Evolutionary conservation across 2,329 filamentous ascomycete species (phyloP), one percentile per base, ranked within the genome.

Genomic region (Cladorrhinum sp.): DNA sequence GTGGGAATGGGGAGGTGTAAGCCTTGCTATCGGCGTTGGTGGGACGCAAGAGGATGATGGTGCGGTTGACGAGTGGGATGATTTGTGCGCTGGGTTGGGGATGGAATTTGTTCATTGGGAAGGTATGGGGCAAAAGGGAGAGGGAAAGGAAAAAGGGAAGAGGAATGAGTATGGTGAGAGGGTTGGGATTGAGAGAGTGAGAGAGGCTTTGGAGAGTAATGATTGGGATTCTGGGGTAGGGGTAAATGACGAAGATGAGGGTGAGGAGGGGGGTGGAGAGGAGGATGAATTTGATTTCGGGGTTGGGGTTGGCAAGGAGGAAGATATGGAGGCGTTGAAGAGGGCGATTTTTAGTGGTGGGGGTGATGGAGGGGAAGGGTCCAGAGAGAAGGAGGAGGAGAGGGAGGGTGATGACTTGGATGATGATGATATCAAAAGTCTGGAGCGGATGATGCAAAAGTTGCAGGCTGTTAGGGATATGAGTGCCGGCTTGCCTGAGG

Each of bases 371-470:
- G 67, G 67, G 1, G 68, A 70, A 7, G 69, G 67, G 4, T 55
- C 58, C 1, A 66, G 71, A 21, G 52, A 59, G 1, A 66, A 64
- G 1, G 66, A 59, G 12, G 68, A 72, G 18, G 75, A 75, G 6
- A n/a, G n/a, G n/a, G n/a, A n/a, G n/a, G n/a, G n/a, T n/a, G 75
- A 76, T 18, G 74, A 78, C 3, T 58, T 79, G 2, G 74, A 73
- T 16, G 78, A 80, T 0, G 77, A 82, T 3, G 82, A 85, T 33
- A 78, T 89, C 16, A 79, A 81, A 67, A 83, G 84, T 70, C 70
- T 89, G 28, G 85, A 88, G 67, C 74, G 75, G 56, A 83, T 89
- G 81, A 87, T 89, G 83, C 74, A 79, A 55, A 87, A 83, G 72
- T 74, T 90, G 62, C 83, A 85, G 72, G 84, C 84, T 1, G 84